These are phyloP conservation scores for Salix exigua DNA, from an alignment of 345 rosid genomes.

Conservation along the genomic window DNA sequence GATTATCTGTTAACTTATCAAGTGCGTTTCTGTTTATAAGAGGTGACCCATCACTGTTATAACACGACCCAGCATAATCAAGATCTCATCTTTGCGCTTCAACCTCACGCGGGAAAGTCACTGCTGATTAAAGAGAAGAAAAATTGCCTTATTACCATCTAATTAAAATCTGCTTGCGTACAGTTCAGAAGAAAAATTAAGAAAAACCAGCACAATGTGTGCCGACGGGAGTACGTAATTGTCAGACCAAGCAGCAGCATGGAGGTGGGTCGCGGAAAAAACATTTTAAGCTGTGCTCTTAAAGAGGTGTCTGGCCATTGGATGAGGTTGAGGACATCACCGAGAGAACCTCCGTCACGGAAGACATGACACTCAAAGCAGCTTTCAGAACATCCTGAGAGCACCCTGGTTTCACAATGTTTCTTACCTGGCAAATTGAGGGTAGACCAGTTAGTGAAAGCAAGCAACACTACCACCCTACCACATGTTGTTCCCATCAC, in stretches of 20 bases:
- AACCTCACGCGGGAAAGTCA: not conserved
- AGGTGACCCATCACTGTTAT: no score
- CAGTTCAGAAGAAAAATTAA: constrained; percentile 10
- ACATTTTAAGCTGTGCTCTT: not conserved
- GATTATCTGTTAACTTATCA: no score
- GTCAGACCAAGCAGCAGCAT: not conserved
- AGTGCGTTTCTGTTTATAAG: no score
- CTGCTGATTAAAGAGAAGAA: not conserved
- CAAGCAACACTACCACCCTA: no score
- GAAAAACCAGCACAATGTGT: not conserved
- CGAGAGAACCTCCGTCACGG: constrained; percentile 84
- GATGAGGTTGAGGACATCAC: constrained; percentile 56
- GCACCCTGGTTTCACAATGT: constrained; percentile 93
- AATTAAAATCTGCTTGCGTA: no score
- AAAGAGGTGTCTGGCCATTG: constrained; percentile 32
- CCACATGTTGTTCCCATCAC: no score
- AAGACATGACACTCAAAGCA: constrained; percentile 87
- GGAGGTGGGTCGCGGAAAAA: not conserved
- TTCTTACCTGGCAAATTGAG: constrained; percentile 59
- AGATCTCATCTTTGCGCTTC: not conserved
- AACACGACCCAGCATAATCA: not conserved
- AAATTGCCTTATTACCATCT: constrained; percentile 14
- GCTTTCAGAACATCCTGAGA: constrained; percentile 94
- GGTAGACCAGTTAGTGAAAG: no score
- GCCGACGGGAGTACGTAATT: not conserved